Base-by-base conservation (phyloP, 2,329 filamentous ascomycete species). In the Tolypocladium amazonense region DNA sequence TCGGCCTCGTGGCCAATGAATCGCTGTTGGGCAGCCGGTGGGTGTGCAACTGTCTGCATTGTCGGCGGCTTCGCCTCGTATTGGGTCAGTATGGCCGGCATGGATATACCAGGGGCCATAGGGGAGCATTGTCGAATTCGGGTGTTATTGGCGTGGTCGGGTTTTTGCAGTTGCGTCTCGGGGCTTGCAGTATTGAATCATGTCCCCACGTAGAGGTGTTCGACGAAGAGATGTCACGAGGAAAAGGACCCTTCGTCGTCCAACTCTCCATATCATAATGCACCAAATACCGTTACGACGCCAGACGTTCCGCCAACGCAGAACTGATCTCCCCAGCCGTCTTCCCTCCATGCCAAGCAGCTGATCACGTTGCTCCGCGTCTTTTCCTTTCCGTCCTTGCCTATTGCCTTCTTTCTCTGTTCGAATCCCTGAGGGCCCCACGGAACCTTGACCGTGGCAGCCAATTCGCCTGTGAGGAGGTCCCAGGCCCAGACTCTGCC, bases 401-500 rank as follows among this genome's bases (percentile, higher is more conserved):
- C 84, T 18, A 87, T 72, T 15, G 78, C 76, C 65, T 74, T 81
- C 70, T 79, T 85, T 69, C 74, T 77, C 0, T 71, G 71, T 45
- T 78, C 78, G 47, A 74, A 73, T 3, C 77, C 78, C n/a, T 69
- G 67, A 4, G 80, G 80, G 1, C 82, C 81, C 82, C 82, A 84
- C 0, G 83, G 81, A 4, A 84, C 76, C 41, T 71, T 74, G 7
- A 96, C 74, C 64, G 78, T 84, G 38, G 88, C 84, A 60, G 84
- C 78, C 57, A 89, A 70, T 59, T 86, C 82, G 1, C 90, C 92
- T 7, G 82, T 88, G 59, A 96, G 71, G 25, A 96, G 76, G 75
- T 97, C 92, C 93, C 93, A 97, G 1, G 85, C 90, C 77, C 87
- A 87, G 9, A 92, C 74, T 67, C 79, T 79, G 2, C 88, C 89